Percentiles rank a stretch among this genome's conserved stretches.
These are phyloP conservation scores for Parasitella parasitica DNA, from an alignment of 371 early-diverging fungal genomes.

Conservation along the genomic window DNA sequence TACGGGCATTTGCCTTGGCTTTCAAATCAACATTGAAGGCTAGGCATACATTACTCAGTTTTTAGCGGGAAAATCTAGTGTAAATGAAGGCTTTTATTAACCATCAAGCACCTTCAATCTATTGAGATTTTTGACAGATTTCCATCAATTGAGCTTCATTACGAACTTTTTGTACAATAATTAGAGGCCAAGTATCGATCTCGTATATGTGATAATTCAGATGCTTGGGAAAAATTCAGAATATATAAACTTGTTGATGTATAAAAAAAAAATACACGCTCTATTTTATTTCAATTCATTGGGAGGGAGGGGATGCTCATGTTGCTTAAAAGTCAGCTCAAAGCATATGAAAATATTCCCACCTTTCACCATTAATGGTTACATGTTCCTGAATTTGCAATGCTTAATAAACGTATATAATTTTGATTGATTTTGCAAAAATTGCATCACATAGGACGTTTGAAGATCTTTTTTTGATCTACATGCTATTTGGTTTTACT, in stretches of 20 bases:
- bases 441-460: background rate
- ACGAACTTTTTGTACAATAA: too few relatives aligned
- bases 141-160: too few relatives aligned
- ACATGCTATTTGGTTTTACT: background rate
- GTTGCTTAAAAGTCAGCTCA: background rate
- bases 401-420: background rate
- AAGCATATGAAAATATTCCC: slow-evolving; percentile 7
- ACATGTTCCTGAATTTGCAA: background rate
- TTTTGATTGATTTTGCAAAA: background rate
- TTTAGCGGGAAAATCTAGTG: slow-evolving; percentile 5
- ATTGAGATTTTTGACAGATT: background rate
- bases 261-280: background rate
- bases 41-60: background rate
- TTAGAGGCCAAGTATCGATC: background rate
- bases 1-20: too few relatives aligned
- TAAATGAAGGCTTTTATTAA: background rate
- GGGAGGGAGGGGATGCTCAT: background rate
- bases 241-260: background rate
- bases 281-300: background rate
- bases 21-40: too few relatives aligned
- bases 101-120: background rate
- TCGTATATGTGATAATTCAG: background rate
- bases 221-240: background rate
- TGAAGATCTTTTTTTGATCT: background rate
- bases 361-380: background rate